Evolutionary conservation across 345 rosid species (phyloP).

Genomic region (Lepidium aucheri): DNA sequence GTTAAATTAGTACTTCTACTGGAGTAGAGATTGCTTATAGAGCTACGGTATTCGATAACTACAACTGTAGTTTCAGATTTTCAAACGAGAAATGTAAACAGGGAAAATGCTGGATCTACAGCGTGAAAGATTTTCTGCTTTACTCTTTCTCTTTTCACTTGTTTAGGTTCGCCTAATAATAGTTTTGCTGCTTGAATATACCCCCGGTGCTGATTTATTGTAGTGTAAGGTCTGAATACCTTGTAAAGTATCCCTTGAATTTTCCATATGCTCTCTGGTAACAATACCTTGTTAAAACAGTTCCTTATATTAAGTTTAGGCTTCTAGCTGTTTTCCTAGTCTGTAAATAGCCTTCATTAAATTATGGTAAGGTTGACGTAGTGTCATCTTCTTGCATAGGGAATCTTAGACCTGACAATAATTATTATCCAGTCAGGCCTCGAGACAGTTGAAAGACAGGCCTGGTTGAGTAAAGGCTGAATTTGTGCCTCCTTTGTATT

Average conservation of each 20-base stretch:
- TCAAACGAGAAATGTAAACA: not conserved
- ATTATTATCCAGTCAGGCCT: not conserved
- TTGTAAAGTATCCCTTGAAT: not conserved
- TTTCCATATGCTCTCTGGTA: not conserved
- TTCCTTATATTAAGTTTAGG: not conserved
- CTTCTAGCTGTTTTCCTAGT: not conserved
- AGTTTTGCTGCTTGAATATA: slow-evolving; percentile 4
- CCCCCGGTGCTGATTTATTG: not conserved
- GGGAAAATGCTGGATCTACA: not conserved
- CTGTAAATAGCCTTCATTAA: not conserved
- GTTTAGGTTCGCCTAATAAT: not conserved
- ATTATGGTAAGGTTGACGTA: not conserved
- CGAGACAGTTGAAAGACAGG: not conserved
- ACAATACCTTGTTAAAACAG: not conserved
- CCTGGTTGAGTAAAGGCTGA: not conserved
- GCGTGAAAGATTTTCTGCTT: not conserved
- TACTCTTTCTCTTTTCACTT: not conserved
- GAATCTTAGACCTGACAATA: not conserved
- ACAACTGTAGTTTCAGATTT: not conserved
- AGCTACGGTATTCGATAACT: not conserved
- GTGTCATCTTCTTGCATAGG: slow-evolving; percentile 3
- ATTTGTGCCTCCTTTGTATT: not conserved
- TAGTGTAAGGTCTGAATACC: not conserved
- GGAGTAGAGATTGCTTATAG: not conserved
- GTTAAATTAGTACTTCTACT: not conserved